Conservation (phyloP, 2,329 filamentous ascomycete genomes). For the Alternaria sp. region DNA sequence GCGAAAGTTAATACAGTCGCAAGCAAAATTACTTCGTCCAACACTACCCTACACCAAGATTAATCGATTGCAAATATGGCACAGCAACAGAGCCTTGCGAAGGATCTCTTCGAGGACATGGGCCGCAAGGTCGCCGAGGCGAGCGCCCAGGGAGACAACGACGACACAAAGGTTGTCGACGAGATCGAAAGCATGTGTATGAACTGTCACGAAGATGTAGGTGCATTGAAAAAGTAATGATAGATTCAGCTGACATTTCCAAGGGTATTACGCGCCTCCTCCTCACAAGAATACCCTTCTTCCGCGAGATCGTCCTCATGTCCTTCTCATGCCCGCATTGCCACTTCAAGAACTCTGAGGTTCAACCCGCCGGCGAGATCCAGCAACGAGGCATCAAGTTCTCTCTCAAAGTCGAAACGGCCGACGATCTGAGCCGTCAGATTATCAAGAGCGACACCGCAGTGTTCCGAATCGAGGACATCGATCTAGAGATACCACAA, state of each 20-base stretch:
- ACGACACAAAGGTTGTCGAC: slow-evolving; percentile 57
- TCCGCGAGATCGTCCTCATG: slow-evolving; percentile 97
- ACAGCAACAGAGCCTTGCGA: slow-evolving; percentile 47
- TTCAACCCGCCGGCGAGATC: slow-evolving; percentile 89
- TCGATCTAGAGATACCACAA: slow-evolving; percentile 91
- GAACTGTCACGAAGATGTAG: slow-evolving; percentile 60
- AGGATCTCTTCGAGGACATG: slow-evolving; percentile 61
- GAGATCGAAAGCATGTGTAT: slow-evolving; percentile 62
- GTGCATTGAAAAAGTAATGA: slow-evolving; percentile 9
- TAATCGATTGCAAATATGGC: slow-evolving; percentile 35
- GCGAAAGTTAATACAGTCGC: slow-evolving; percentile 5
- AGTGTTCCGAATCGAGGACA: slow-evolving; percentile 83
- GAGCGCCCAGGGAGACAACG: slow-evolving; percentile 42
- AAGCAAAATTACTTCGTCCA: not conserved
- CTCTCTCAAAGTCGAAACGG: slow-evolving; percentile 75
- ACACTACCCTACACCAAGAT: not conserved
- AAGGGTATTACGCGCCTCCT: slow-evolving; percentile 86
- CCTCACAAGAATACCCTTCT: slow-evolving; percentile 92
- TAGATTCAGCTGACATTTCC: slow-evolving; percentile 21
- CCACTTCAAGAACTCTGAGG: slow-evolving; percentile 87
- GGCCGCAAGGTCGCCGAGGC: slow-evolving; percentile 55
- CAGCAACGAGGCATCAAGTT: slow-evolving; percentile 88
- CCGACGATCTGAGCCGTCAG: slow-evolving; percentile 80
- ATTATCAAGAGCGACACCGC: slow-evolving; percentile 93
- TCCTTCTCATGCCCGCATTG: slow-evolving; percentile 94